Evolutionary conservation across 2,329 filamentous ascomycete genomes (phyloP).

Genomic region (Mariannaea sp.): DNA sequence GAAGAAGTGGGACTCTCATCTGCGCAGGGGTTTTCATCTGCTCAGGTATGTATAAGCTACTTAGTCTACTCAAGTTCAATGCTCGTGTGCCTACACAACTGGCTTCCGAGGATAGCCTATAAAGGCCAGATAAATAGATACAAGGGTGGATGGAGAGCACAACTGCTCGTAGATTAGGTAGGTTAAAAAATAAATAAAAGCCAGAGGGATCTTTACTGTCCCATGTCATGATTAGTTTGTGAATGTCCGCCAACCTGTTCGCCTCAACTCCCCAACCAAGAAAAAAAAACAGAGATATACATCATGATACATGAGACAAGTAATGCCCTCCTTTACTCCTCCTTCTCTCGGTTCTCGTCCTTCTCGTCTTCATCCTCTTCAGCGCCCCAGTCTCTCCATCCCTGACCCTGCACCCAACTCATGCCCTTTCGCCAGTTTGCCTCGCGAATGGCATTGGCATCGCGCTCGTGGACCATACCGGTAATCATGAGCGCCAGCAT

Average conservation of each 20-base stretch:
- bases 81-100: no score
- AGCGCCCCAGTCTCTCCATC: slow-evolving; percentile 70
- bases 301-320: slow-evolving; percentile 30
- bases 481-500: slow-evolving; percentile 78
- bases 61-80: no score
- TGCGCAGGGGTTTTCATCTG: no score
- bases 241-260: slow-evolving; percentile 10
- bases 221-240: slow-evolving; percentile 11
- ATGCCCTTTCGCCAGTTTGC: slow-evolving; percentile 71
- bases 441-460: slow-evolving; percentile 70
- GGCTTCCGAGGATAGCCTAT: no score
- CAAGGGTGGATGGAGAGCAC: no score
- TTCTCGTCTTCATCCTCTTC: slow-evolving; percentile 57
- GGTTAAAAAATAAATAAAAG: not conserved
- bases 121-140: no score
- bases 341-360: slow-evolving; percentile 41
- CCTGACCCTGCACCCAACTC: slow-evolving; percentile 75
- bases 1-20: no score
- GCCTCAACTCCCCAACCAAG: slow-evolving; percentile 26
- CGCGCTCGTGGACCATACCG: slow-evolving; percentile 76
- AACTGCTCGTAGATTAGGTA: not conserved
- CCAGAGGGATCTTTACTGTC: slow-evolving; percentile 1
- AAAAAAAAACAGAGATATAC: no score
- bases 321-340: slow-evolving; percentile 27
- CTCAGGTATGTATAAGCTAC: no score